phyloP scores from a whole-genome alignment of 1,284 basidiomycete genomes.

The Cryptococcus hybrid region DNA sequence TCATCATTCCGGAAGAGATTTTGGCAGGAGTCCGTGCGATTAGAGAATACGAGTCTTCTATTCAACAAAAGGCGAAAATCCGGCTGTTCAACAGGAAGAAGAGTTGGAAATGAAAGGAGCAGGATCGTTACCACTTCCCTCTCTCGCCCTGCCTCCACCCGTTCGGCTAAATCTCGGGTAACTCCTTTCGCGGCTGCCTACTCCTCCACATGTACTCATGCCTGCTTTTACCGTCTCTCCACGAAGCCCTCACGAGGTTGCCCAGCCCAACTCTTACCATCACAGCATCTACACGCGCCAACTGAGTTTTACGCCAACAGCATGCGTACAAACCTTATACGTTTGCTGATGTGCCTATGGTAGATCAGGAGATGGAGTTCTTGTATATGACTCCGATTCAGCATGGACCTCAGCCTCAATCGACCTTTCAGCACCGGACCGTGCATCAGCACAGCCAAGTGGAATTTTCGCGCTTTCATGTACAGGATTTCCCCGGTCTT shows the following conservation, averaged over 20 bases:
- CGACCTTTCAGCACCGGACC: background rate
- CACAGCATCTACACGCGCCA: background rate
- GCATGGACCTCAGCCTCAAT: background rate
- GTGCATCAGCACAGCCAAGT: background rate
- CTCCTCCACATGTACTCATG: background rate
- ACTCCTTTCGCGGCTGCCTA: background rate
- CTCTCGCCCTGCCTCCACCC: no score
- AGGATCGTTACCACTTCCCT: no score
- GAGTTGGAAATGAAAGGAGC: no score
- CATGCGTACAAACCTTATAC: background rate
- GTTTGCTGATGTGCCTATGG: background rate
- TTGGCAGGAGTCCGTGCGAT: background rate
- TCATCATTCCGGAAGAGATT: slow-evolving; percentile 18
- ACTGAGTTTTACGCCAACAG: background rate
- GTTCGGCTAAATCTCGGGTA: no score
- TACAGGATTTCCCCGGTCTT: no score
- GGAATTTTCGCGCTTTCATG: no score
- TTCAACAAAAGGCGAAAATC: no score
- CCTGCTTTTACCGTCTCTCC: slow-evolving; percentile 1
- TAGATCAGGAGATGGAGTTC: background rate
- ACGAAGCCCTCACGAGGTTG: background rate
- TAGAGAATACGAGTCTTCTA: no score
- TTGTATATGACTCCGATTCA: background rate
- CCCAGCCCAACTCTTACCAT: background rate
- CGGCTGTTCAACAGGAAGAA: no score